phyloP scores from a whole-genome alignment of 2,329 filamentous ascomycete genomes.

The Pseudogymnoascus sp. region DNA sequence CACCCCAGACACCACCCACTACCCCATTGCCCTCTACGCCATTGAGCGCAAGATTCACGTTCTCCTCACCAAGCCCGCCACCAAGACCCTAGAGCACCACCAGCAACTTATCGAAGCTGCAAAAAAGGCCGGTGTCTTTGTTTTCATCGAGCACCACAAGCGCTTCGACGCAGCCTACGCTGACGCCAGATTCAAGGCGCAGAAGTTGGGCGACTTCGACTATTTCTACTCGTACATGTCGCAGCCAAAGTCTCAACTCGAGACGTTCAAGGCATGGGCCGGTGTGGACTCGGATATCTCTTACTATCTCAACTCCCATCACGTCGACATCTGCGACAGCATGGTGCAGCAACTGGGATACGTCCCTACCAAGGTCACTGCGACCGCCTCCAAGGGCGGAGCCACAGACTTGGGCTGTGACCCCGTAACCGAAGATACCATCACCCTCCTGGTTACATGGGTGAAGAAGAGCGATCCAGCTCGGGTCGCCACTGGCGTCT shows the following conservation, averaged over 20 bases:
- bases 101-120: conserved; percentile 65
- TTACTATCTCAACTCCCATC: conserved; percentile 94
- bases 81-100: conserved; percentile 76
- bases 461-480: conserved; percentile 59
- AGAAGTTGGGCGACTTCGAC: conserved; percentile 84
- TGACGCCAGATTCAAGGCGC: conserved; percentile 71
- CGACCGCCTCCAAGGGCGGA: conserved; percentile 68
- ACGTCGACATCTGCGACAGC: conserved; percentile 85
- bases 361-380: conserved; percentile 70
- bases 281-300: conserved; percentile 88
- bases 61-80: conserved; percentile 87
- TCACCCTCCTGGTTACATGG: conserved; percentile 86
- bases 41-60: conserved; percentile 85
- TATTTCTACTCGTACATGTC: conserved; percentile 98
- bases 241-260: conserved; percentile 81
- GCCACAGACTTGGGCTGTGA: conserved; percentile 73
- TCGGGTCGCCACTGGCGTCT: conserved; percentile 77
- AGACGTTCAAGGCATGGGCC: conserved; percentile 93
- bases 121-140: conserved; percentile 69
- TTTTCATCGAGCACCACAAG: conserved; percentile 95
- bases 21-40: conserved; percentile 84
- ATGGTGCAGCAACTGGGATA: conserved; percentile 73
- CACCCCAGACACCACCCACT: conserved; percentile 89
- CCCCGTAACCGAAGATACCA: conserved; percentile 81
- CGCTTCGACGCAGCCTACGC: conserved; percentile 89